Conservation (phyloP, 2,329 filamentous ascomycete species). For the Pseudogymnoascus sp. region DNA sequence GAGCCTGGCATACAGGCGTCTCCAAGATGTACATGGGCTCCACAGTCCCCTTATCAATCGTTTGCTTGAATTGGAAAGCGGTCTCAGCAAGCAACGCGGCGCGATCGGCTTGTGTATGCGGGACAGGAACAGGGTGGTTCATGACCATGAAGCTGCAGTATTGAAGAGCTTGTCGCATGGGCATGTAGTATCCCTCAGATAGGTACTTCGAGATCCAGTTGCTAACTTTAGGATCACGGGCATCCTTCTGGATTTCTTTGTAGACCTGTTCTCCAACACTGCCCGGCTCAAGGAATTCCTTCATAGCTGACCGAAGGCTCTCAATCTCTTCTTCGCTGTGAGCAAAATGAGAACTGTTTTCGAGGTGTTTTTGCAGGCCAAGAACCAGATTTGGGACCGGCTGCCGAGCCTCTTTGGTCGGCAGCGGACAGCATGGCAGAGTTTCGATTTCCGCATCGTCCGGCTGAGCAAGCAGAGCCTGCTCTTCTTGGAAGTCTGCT, state of each 20-base stretch:
- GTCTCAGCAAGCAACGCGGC: slow-evolving; percentile 25
- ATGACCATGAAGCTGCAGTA: slow-evolving; percentile 23
- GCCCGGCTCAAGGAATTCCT: slow-evolving; percentile 13
- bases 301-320: slow-evolving; percentile 11
- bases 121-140: slow-evolving; percentile 18
- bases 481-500: not conserved
- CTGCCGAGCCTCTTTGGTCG: not conserved
- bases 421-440: not conserved
- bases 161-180: slow-evolving; percentile 20
- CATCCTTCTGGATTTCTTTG: slow-evolving; percentile 14
- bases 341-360: not conserved
- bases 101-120: slow-evolving; percentile 24
- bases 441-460: not conserved
- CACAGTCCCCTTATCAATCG: slow-evolving; percentile 19
- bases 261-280: slow-evolving; percentile 17
- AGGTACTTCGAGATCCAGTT: slow-evolving; percentile 23
- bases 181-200: slow-evolving; percentile 18
- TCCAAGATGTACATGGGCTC: slow-evolving; percentile 18
- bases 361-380: not conserved
- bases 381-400: not conserved
- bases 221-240: slow-evolving; percentile 19
- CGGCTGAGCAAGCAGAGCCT: not conserved
- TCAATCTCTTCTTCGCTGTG: slow-evolving; percentile 15
- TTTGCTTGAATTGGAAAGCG: slow-evolving; percentile 23
- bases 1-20: slow-evolving; percentile 21